Evolutionary conservation across 106 monocot genomes (phyloP).

Genomic region (Hemerocallis citrina): DNA sequence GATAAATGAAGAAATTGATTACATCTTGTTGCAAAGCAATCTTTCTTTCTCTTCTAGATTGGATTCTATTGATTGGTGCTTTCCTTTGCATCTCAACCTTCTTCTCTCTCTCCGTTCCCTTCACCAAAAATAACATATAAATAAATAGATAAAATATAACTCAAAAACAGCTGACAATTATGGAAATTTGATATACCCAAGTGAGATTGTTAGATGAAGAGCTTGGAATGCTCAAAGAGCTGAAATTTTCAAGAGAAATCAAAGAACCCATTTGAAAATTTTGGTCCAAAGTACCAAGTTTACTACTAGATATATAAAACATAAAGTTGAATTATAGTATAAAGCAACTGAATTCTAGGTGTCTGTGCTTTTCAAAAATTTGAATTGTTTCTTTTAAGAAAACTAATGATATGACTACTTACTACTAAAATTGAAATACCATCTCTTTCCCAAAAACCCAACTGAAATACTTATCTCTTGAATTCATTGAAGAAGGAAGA

Average conservation of each 20-base stretch:
- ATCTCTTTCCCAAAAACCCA: background rate
- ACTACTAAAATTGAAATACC: background rate
- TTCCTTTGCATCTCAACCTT: constrained; percentile 28
- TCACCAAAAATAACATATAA: background rate
- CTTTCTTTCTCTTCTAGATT: constrained; percentile 67
- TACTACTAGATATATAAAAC: background rate
- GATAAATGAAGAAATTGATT: constrained; percentile 4
- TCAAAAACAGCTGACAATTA: too few species aligned
- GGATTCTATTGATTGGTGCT: constrained; percentile 15
- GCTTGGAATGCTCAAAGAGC: constrained; percentile 2
- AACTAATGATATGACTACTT: too few species aligned
- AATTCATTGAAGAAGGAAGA: constrained; percentile 8
- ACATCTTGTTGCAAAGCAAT: constrained; percentile 86
- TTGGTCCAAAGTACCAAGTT: constrained; percentile 12
- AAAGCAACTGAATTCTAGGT: background rate
- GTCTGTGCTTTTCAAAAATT: background rate
- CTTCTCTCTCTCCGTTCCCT: constrained; percentile 51
- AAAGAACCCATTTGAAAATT: constrained; percentile 35
- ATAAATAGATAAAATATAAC: too few species aligned
- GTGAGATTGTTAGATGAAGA: constrained; percentile 13
- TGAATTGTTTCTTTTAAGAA: too few species aligned
- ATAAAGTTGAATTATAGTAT: too few species aligned
- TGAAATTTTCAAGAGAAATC: constrained; percentile 12
- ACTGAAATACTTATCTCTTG: constrained; percentile 2
- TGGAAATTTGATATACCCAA: constrained; percentile 12